A percentile compares a stretch with the other conserved stretches of the same genome.
Evolutionary conservation across 441 rosid species (phyloP).

Genomic region (Croton setiger): DNA sequence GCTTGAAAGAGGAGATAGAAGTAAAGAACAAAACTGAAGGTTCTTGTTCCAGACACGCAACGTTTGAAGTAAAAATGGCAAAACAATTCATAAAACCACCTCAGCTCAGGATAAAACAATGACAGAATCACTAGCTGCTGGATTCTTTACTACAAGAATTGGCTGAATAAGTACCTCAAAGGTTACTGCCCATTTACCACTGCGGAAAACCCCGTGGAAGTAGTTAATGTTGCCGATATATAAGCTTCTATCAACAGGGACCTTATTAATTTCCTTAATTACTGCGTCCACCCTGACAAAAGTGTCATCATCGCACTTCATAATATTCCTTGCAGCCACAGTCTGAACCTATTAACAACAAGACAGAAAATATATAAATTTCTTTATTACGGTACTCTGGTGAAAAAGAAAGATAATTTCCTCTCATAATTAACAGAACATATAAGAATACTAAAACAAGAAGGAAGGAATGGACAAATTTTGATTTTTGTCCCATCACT

Average conservation of each 20-base stretch:
- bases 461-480: not conserved
- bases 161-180: constrained; percentile 51
- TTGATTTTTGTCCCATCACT: constrained; percentile 23
- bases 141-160: not conserved
- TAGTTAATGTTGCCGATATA: constrained; percentile 80
- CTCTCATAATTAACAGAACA: not conserved
- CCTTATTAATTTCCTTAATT: constrained; percentile 56
- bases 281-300: constrained; percentile 67
- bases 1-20: not conserved
- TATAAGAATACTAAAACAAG: not conserved
- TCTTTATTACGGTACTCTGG: not conserved
- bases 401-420: not conserved
- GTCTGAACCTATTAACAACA: constrained; percentile 43
- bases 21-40: not conserved
- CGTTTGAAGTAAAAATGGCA: not conserved
- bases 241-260: constrained; percentile 49
- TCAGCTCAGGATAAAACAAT: not conserved
- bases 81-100: not conserved
- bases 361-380: constrained; percentile 10
- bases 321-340: constrained; percentile 58
- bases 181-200: constrained; percentile 93
- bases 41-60: too few species aligned
- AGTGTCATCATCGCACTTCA: constrained; percentile 95
- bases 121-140: not conserved
- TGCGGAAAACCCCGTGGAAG: constrained; percentile 74